Evolutionary conservation across 305 asterid species (phyloP).

Genomic region (Euphrasia arctica): DNA sequence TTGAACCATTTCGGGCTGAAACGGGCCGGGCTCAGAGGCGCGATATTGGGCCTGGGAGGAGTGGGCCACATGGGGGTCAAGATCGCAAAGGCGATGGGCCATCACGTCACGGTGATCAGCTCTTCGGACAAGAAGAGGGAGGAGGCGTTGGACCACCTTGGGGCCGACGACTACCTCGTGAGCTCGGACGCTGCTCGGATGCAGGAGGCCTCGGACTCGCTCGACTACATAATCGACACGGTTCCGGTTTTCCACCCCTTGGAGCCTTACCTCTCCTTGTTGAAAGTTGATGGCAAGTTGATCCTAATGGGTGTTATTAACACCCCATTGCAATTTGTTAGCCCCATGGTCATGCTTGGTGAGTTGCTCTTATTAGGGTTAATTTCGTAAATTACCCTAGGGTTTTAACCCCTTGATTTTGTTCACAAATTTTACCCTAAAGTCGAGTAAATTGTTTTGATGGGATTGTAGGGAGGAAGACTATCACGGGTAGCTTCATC

Average conservation of each 20-base stretch:
- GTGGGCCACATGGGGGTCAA: constrained; percentile 98
- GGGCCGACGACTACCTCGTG: constrained; percentile 84
- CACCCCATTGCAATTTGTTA: constrained; percentile 76
- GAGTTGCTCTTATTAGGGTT: constrained; percentile 24
- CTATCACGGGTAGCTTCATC: constrained; percentile 79
- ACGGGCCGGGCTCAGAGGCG: constrained; percentile 72
- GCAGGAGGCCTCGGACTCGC: constrained; percentile 66
- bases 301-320: constrained; percentile 92
- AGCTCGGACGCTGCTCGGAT: constrained; percentile 57
- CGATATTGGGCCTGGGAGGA: constrained; percentile 82
- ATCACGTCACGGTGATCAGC: constrained; percentile 84
- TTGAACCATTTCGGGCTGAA: constrained; percentile 70
- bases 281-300: constrained; percentile 82
- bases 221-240: constrained; percentile 89
- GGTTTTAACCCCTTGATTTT: too few species aligned
- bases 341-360: constrained; percentile 95
- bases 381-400: too few species aligned
- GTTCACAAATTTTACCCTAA: too few species aligned
- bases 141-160: constrained; percentile 77
- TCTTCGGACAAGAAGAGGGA: constrained; percentile 73
- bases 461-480: constrained; percentile 61
- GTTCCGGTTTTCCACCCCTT: constrained; percentile 78
- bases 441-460: too few species aligned
- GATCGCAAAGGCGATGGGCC: constrained; percentile 92
- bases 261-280: constrained; percentile 79